Conservation (phyloP, 371 early-diverging fungal genomes). For the Zychaea mexicana region DNA sequence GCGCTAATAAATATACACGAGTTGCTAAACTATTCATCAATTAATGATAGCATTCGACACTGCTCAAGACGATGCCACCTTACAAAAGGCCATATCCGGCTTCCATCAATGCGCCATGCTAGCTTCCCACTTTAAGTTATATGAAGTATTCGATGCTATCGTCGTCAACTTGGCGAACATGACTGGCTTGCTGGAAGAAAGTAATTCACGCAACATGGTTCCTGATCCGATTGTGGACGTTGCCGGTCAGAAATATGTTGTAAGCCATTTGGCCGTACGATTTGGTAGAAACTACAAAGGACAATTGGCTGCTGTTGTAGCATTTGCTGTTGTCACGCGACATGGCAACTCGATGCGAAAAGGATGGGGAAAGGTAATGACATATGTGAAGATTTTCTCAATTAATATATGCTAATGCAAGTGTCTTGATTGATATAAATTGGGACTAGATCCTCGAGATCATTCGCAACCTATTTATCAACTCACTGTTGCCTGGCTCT, state of each 20-base stretch:
- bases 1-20: neutral
- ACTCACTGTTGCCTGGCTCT: slow-evolving; percentile 61
- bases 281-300: slow-evolving; percentile 89
- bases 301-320: slow-evolving; percentile 85
- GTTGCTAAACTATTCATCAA: neutral
- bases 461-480: slow-evolving; percentile 82
- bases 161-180: slow-evolving; percentile 75
- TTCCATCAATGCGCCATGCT: slow-evolving; percentile 81
- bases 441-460: slow-evolving; percentile 66
- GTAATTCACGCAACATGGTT: slow-evolving; percentile 43
- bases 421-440: too few species aligned
- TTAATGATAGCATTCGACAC: slow-evolving; percentile 69
- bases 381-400: slow-evolving; percentile 20
- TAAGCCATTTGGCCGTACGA: slow-evolving; percentile 74
- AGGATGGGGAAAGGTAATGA: slow-evolving; percentile 75
- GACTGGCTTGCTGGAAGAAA: slow-evolving; percentile 70
- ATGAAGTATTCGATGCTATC: slow-evolving; percentile 80
- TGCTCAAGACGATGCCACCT: slow-evolving; percentile 76
- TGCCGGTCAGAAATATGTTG: slow-evolving; percentile 65
- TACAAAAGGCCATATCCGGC: slow-evolving; percentile 81
- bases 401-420: slow-evolving; percentile 18
- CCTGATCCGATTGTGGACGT: slow-evolving; percentile 65
- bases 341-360: slow-evolving; percentile 71
- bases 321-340: slow-evolving; percentile 77
- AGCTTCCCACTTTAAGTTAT: slow-evolving; percentile 72